Evolutionary conservation across 2,329 filamentous ascomycete genomes (phyloP).

Genomic region (Colletotrichum filicis): DNA sequence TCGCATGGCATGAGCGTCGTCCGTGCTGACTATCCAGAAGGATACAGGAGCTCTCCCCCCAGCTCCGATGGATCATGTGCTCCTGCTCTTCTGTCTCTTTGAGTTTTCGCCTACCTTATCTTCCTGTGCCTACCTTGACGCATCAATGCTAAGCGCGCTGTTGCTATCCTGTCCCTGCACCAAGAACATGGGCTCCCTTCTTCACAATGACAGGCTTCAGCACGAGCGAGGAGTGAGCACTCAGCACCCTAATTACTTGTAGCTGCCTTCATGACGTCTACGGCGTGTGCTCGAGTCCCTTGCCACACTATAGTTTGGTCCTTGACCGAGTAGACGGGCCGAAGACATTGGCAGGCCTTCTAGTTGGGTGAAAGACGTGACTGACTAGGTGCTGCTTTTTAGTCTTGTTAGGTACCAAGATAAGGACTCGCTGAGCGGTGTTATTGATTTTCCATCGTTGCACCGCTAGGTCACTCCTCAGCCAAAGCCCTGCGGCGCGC

Average conservation of each 20-base stretch:
- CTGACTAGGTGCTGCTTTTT: neutral
- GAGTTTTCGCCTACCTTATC: neutral
- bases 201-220: neutral
- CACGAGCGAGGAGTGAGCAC: neutral
- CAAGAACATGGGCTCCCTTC: neutral
- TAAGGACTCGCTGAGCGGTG: neutral
- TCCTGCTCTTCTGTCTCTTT: neutral
- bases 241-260: neutral
- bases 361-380: no score
- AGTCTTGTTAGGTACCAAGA: neutral
- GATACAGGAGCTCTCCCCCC: neutral
- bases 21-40: neutral
- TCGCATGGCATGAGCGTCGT: slow-evolving; percentile 9
- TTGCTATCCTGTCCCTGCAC: neutral
- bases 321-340: neutral
- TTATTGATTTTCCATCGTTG: neutral
- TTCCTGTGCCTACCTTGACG: neutral
- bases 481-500: neutral
- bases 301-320: neutral
- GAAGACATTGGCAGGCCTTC: neutral
- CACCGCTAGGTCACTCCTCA: neutral
- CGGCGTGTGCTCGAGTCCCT: neutral
- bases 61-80: neutral
- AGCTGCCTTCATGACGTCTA: slow-evolving; percentile 17
- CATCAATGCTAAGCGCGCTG: neutral